Percentiles rank a stretch among this genome's conserved stretches.
Evolutionary conservation across 192 early-diverging fungal genomes (phyloP).

Genomic region (Thoreauomyces humboldtii): DNA sequence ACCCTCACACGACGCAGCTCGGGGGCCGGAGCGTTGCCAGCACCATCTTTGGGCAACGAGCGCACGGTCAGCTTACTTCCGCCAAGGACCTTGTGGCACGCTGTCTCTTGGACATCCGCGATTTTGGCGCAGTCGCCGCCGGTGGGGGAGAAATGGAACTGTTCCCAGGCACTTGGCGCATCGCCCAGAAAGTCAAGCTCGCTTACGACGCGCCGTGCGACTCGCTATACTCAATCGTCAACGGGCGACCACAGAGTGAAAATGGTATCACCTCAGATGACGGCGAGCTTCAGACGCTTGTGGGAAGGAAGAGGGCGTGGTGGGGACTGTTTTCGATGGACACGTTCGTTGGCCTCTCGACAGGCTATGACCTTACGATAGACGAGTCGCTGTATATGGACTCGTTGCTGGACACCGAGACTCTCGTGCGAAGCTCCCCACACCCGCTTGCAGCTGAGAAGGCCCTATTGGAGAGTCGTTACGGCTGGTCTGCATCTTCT

Average conservation of each 20-base stretch:
- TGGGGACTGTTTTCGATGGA: constrained; percentile 12
- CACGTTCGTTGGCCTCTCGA: constrained; percentile 3
- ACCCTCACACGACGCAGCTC: not conserved
- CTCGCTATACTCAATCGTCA: not conserved
- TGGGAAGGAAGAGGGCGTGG: constrained; percentile 3
- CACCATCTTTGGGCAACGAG: not conserved
- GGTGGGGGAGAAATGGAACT: not conserved
- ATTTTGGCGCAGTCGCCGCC: not conserved
- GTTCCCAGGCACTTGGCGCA: constrained; percentile 7
- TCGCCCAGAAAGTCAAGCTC: constrained; percentile 8
- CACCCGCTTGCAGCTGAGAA: constrained; percentile 4
- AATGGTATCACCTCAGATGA: not conserved
- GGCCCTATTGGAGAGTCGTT: not conserved
- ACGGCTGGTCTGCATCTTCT: not conserved
- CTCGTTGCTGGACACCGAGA: constrained; percentile 2
- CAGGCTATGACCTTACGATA: constrained; percentile 2
- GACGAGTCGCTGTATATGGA: constrained; percentile 15
- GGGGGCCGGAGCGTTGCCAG: not conserved
- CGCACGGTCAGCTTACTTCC: not conserved
- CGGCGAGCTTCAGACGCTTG: not conserved
- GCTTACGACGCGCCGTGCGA: not conserved
- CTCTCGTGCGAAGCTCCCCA: not conserved
- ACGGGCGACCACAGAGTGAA: not conserved
- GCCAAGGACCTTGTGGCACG: constrained; percentile 1
- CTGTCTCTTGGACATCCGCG: constrained; percentile 8